Base-by-base conservation (phyloP, 2,329 filamentous ascomycete genomes). In the Cadophora gregata region DNA sequence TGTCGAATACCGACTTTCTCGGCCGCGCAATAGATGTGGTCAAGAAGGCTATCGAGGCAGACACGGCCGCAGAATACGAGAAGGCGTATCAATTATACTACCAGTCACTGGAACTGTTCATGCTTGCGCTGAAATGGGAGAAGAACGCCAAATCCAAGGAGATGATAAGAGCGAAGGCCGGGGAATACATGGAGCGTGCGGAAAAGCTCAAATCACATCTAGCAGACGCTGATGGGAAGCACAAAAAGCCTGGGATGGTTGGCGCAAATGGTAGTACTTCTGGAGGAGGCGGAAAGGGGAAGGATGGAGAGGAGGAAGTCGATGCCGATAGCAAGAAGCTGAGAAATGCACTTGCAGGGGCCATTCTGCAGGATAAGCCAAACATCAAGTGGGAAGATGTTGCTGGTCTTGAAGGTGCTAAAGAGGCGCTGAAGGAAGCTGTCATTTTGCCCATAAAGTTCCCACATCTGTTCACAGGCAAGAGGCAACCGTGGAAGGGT, bases 311-410 rank as follows among this genome's bases (percentile, higher is more conserved):
- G 89, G 82, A 80, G 62, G 86, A 85, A 62, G 86, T 88, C 88
- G 96, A 98, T 79, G 91, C 96, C 72, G 96, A 99, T 70, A 92
- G 88, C 76, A 98, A 98, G 86, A 99, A 99, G 82, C 84, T 99
- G 76, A 86, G 96, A 73, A 96, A 90, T 73, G 96, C 96, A 60
- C 85, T 99, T 67, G 90, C 92, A 0, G 94, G 96, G 21, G 95
- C 96, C 38, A 98, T 99, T 71, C 81, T 99, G 75, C 91, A 93
- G 74, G 96, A 99, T 80, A 92, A 97, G 78, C 96, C 96, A 33
- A 97, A 99, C 76, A 89, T 99, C 71, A 92, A 92, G 78, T 99
- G 96, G 96, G 96, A 99, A 78, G 96, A 99, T 79, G 96, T 99
- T 67, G 96, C 96, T 29, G 96, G 96, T 74, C 82, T 99, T 31